Evolutionary conservation across 163 green algal species (phyloP), one percentile per base, ranked within the genome.

Genomic region (Botryococcus braunii): DNA sequence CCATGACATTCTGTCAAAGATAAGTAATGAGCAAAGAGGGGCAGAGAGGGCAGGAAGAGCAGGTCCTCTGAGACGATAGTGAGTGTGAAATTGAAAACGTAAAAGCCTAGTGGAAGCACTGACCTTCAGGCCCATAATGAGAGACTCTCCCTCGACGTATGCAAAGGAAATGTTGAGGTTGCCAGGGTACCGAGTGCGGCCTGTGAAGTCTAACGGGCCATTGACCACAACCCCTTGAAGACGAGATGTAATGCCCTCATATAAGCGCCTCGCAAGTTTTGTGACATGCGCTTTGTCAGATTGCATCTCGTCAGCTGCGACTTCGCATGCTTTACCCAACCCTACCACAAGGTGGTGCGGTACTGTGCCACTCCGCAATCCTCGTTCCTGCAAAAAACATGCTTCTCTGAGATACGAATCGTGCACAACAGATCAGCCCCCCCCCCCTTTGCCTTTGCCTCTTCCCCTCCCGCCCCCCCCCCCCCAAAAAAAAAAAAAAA

Each of bases 121-220:
- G 56, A 88, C 86, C 83, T 95, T 95, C 13, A 98, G 87, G 6
- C 92, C 92, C 92, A 98, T 98, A 64, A 98, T 87, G 55, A 98
- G 79, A 11, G 81, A 92, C 77, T 97, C 92, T 4, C 94, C 95
- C 84, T 99, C 95, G 49, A 99, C 95, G 69, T 96, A 97, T 0
- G 91, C 89, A 76, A 99, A 99, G 11, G 83, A 95, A 41, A 99
- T 74, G 83, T 99, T 99, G 50, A 99, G 40, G 74, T 97, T 98
- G 65, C 94, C 94, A 7, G 88, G 80, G 77, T 98, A 99, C 55
- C 94, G 80, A 2, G 85, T 72, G 5, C 39, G 6, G 5, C 74
- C 67, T 69, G 89, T 82, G 49, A 80, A 62, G 46, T 69, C 29
- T n/a, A 34, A 46, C 2, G 84, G 81, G 6, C 94, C 94, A 73